These are phyloP conservation scores for Aureobasidium mangrovei DNA, from an alignment of 2,329 filamentous ascomycete species.

Conservation along the genomic window DNA sequence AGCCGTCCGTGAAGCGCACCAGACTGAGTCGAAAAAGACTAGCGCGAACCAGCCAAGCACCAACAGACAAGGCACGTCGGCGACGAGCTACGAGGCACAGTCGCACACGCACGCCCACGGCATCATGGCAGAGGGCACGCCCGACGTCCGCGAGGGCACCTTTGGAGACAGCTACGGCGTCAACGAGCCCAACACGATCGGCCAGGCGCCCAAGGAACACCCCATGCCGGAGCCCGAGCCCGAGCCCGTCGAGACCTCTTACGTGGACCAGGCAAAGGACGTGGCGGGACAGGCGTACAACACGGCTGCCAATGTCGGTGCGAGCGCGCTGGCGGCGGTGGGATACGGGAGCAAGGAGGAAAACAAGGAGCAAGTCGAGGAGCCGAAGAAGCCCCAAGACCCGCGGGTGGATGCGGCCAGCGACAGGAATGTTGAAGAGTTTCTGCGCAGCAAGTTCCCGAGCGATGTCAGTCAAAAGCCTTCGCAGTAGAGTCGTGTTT, in stretches of 20 bases:
- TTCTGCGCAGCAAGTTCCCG: constrained; percentile 25
- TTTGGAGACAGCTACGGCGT: constrained; percentile 37
- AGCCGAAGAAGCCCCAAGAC: constrained; percentile 20
- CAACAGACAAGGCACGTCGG: constrained; percentile 32
- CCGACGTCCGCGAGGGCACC: constrained; percentile 34
- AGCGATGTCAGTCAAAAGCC: constrained; percentile 12
- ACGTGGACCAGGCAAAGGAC: constrained; percentile 37
- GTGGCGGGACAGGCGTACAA: constrained; percentile 25
- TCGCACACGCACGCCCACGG: constrained; percentile 36
- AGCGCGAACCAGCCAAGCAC: constrained; percentile 5
- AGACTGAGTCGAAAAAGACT: neutral
- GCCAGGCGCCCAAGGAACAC: constrained; percentile 42
- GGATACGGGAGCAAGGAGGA: constrained; percentile 23
- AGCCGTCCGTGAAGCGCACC: constrained; percentile 19
- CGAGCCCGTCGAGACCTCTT: constrained; percentile 27
- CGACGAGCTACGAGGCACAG: constrained; percentile 35
- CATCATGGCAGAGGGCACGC: constrained; percentile 35
- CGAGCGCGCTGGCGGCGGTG: constrained; percentile 28
- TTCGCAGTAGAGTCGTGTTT: neutral
- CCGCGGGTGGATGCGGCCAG: constrained; percentile 25
- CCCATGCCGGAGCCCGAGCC: constrained; percentile 25
- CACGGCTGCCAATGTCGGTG: constrained; percentile 25
- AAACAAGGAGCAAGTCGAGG: constrained; percentile 17
- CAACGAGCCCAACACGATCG: constrained; percentile 41
- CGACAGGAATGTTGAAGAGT: constrained; percentile 28